Evolutionary conservation across 1,139 yeast species (phyloP).

Genomic region (Groenewaldozyma auringiensis): DNA sequence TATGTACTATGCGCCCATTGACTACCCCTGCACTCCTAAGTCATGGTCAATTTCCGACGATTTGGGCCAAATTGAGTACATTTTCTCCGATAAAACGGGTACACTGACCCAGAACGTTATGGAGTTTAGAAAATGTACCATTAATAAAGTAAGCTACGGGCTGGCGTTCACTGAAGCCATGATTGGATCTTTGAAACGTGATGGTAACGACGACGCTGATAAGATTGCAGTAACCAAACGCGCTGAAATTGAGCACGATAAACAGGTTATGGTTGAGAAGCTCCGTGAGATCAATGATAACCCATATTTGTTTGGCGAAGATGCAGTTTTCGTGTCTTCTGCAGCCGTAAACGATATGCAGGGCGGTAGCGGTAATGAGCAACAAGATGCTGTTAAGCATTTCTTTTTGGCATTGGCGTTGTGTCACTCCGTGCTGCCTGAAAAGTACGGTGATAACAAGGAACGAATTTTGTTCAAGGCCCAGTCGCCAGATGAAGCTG

Average conservation of each 20-base stretch:
- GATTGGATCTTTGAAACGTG: slow-evolving; percentile 82
- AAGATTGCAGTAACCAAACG: slow-evolving; percentile 24
- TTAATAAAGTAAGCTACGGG: slow-evolving; percentile 81
- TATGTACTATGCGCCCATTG: slow-evolving; percentile 76
- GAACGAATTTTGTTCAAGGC: slow-evolving; percentile 64
- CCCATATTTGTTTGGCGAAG: slow-evolving; percentile 52
- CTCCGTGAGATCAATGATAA: slow-evolving; percentile 43
- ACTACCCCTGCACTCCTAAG: slow-evolving; percentile 92
- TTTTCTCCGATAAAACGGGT: slow-evolving; percentile 95
- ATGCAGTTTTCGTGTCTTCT: slow-evolving; percentile 73
- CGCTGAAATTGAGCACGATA: slow-evolving; percentile 51
- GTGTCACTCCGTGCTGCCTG: slow-evolving; percentile 89
- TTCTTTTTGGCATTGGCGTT: slow-evolving; percentile 74
- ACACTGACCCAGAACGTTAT: slow-evolving; percentile 92
- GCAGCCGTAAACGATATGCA: slow-evolving; percentile 45
- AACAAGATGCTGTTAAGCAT: slow-evolving; percentile 52
- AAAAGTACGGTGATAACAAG: slow-evolving; percentile 39
- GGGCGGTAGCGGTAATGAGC: slow-evolving; percentile 44
- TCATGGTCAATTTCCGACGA: slow-evolving; percentile 99
- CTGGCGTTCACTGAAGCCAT: slow-evolving; percentile 93
- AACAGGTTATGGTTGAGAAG: slow-evolving; percentile 51
- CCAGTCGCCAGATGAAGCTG: slow-evolving; percentile 98
- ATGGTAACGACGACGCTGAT: slow-evolving; percentile 70
- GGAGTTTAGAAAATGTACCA: slow-evolving; percentile 91
- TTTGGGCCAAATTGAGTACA: slow-evolving; percentile 90